Evolutionary conservation across 2,329 filamentous ascomycete genomes (phyloP).

Genomic region (Juglanconis juglandina): DNA sequence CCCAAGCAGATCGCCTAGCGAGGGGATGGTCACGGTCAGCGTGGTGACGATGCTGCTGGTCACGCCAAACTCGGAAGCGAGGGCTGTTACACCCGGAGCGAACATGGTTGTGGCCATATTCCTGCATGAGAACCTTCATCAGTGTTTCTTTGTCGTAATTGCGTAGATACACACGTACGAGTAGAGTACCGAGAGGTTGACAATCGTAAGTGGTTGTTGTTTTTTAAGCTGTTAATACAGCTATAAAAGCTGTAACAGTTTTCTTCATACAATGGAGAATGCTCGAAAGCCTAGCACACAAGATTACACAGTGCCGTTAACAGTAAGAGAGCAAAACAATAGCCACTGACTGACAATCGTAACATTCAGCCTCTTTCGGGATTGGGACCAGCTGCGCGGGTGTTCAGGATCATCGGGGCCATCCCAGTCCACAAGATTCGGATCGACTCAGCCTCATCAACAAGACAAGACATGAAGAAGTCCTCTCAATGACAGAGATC

Average conservation of each 20-base stretch:
- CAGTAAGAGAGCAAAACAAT: not conserved
- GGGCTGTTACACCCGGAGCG: not conserved
- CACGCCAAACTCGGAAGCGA: constrained; percentile 5
- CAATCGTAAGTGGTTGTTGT: not conserved
- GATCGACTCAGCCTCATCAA: no score
- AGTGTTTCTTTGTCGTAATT: no score
- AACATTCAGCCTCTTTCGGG: constrained; percentile 1
- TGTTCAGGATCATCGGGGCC: constrained; percentile 5
- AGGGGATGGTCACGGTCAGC: constrained; percentile 3
- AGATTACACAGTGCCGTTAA: no score
- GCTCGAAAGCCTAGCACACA: no score
- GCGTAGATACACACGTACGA: not conserved
- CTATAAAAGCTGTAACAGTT: no score
- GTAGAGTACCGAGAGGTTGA: constrained; percentile 11
- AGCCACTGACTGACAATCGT: not conserved
- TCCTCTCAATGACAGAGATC: no score
- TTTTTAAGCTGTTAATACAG: no score
- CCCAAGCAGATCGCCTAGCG: constrained; percentile 5
- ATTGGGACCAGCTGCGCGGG: constrained; percentile 1
- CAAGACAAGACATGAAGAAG: no score
- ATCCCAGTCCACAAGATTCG: constrained; percentile 12
- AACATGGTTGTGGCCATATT: constrained; percentile 11
- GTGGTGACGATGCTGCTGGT: not conserved
- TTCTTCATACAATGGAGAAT: no score
- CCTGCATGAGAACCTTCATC: no score